These are phyloP conservation scores for Cucumis cinereus DNA, from an alignment of 306 rosid species.

Conservation along the genomic window DNA sequence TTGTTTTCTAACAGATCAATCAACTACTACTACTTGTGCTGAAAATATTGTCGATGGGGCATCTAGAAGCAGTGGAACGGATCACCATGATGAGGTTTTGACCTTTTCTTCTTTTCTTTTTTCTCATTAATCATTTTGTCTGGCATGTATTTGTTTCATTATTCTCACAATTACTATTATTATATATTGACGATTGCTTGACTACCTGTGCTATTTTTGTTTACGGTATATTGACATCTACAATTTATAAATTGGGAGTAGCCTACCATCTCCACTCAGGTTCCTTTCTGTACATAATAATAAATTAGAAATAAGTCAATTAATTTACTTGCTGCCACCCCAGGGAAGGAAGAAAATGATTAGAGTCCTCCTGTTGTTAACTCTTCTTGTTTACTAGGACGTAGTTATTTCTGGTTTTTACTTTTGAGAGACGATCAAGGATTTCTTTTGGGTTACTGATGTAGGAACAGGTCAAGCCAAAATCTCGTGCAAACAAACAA, in stretches of 20 bases:
- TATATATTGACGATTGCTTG: background rate
- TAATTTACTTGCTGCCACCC: background rate
- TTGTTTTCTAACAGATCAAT: constrained; percentile 23
- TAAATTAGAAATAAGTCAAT: background rate
- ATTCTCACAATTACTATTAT: background rate
- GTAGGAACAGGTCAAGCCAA: constrained; percentile 24
- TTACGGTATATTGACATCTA: background rate
- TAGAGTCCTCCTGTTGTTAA: background rate
- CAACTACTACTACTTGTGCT: constrained; percentile 12
- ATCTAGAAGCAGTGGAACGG: constrained; percentile 19
- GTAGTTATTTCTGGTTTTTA: background rate
- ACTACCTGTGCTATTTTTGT: background rate
- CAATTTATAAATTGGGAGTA: background rate
- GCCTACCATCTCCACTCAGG: background rate
- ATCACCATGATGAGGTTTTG: constrained; percentile 36
- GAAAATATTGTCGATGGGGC: constrained; percentile 19
- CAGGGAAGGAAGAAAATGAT: background rate
- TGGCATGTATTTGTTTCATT: background rate
- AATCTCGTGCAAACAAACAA: constrained; percentile 9
- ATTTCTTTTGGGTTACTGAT: constrained; percentile 4
- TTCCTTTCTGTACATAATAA: background rate
- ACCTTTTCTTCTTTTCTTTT: background rate
- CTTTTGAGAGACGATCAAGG: constrained; percentile 9
- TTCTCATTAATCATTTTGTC: background rate
- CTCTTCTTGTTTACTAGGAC: background rate